Evolutionary conservation across 768 basidiomycete species (phyloP).

Genomic region (Glaciozyma antarctica): DNA sequence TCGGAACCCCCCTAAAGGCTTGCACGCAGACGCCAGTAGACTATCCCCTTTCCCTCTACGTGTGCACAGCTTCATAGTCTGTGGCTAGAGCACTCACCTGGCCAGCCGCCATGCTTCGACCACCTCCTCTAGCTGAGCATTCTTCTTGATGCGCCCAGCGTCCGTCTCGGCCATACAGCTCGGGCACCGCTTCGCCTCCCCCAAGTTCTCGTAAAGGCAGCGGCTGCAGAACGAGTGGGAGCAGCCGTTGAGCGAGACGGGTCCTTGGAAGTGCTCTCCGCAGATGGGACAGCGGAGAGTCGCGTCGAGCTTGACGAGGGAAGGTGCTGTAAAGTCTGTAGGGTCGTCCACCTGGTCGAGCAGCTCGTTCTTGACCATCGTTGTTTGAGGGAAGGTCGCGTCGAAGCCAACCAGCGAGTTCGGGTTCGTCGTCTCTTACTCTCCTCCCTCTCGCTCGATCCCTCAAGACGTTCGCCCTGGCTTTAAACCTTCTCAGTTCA

Average conservation of each 20-base stretch:
- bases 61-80: too few species aligned
- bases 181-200: not conserved
- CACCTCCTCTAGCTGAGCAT: conserved; percentile 15
- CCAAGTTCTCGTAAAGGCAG: conserved; percentile 18
- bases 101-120: conserved; percentile 35
- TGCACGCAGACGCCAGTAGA: too few species aligned
- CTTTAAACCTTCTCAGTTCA: too few species aligned
- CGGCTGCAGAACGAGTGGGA: conserved; percentile 25
- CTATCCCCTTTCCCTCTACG: not conserved
- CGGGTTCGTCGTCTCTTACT: not conserved
- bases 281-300: conserved; percentile 25
- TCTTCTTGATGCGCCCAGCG: conserved; percentile 10
- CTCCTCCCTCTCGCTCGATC: not conserved
- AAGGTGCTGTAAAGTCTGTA: conserved; percentile 1
- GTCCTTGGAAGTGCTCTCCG: conserved; percentile 6
- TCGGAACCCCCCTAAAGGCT: too few species aligned
- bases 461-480: not conserved
- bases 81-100: conserved; percentile 14
- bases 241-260: conserved; percentile 20
- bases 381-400: not conserved
- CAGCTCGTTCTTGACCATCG: not conserved
- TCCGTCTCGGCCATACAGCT: conserved; percentile 11
- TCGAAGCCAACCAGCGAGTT: not conserved
- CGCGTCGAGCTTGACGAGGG: conserved; percentile 11
- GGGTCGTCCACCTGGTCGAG: not conserved